Base-by-base conservation (phyloP, 1,284 basidiomycete species). In the Phellinidium pouzarii region DNA sequence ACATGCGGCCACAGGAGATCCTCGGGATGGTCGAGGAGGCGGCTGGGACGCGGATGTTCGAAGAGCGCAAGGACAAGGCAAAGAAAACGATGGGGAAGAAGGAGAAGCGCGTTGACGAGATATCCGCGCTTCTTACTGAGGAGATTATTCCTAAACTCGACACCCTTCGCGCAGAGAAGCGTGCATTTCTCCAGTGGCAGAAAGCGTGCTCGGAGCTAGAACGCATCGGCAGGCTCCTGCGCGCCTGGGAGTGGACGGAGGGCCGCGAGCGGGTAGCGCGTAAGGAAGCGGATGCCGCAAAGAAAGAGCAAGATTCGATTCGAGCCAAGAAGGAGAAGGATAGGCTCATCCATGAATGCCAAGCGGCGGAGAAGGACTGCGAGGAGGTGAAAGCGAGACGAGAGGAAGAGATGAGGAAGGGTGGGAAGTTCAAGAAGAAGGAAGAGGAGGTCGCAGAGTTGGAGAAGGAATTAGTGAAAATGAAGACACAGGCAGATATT, bases 21-120 rank as follows among this genome's bases (percentile, higher is more conserved):
- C 78, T 99, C 12, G 92, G 94, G 2, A 95, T 99, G 91, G 93
- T 99, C 9, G 96, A 99, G 68, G 96, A 99, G 68, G 96, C 96
- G 0, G 92, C 95, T 0, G 96, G 96, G 1, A 99, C 96, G 45
- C 84, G 94, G 36, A 99, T 99, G 95, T 99, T 98, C 63, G 96
- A 99, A 68, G 95, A 99, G 58, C 82, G 91, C 31, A 99, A 99
- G 68, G 94, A 97, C 64, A 98, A 97, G 67, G 95, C 96, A 6
- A 82, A 88, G 66, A 94, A 92, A 70, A 97, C 93, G 0, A 99
- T 99, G 85, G 77, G 81, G 26, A 98, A 97, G 76, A 99, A 99
- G 73, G 93, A 99, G 61, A 97, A 94, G 69, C 89, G 91, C 62
- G 90, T 99, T 20, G 86, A 91, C 58, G 94, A 98, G 68, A 88